Evolutionary conservation across 2,329 filamentous ascomycete species (phyloP).

Genomic region (Akanthomyces dipterigenus): DNA sequence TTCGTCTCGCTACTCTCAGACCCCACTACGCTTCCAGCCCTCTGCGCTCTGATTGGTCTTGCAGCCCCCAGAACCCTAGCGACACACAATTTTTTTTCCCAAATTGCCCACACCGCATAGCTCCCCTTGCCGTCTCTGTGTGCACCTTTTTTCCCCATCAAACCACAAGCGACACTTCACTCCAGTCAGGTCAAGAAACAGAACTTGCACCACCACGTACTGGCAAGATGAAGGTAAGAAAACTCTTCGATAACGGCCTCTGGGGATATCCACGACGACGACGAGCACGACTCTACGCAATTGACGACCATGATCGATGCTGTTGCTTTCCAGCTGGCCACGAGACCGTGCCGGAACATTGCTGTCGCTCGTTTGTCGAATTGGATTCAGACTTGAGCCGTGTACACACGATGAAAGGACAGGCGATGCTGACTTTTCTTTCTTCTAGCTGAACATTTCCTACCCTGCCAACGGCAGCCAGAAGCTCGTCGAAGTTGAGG

Average conservation of each 20-base stretch:
- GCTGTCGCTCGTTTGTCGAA: slow-evolving; percentile 1
- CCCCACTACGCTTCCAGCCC: neutral
- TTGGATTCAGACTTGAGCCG: neutral
- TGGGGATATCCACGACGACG: neutral
- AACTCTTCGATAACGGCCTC: neutral
- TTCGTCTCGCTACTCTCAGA: neutral
- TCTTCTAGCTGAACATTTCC: slow-evolving; percentile 55
- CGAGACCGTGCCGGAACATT: neutral
- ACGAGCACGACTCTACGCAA: neutral
- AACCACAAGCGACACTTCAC: slow-evolving; percentile 30
- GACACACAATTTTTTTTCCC: slow-evolving; percentile 34
- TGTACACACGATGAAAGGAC: neutral
- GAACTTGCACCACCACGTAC: slow-evolving; percentile 36
- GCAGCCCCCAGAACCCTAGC: slow-evolving; percentile 30
- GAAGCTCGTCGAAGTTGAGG: slow-evolving; percentile 98
- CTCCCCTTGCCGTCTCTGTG: slow-evolving; percentile 16
- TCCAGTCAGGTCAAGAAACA: slow-evolving; percentile 34
- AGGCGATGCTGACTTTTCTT: slow-evolving; percentile 26
- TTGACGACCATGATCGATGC: neutral
- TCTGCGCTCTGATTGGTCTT: slow-evolving; percentile 26
- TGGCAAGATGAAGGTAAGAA: slow-evolving; percentile 43
- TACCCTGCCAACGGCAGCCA: slow-evolving; percentile 99
- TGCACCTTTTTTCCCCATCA: slow-evolving; percentile 15
- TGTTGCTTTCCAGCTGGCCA: neutral
- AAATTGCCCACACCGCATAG: slow-evolving; percentile 22